Base-by-base conservation (phyloP, 306 rosid genomes). In the Quercus alba region DNA sequence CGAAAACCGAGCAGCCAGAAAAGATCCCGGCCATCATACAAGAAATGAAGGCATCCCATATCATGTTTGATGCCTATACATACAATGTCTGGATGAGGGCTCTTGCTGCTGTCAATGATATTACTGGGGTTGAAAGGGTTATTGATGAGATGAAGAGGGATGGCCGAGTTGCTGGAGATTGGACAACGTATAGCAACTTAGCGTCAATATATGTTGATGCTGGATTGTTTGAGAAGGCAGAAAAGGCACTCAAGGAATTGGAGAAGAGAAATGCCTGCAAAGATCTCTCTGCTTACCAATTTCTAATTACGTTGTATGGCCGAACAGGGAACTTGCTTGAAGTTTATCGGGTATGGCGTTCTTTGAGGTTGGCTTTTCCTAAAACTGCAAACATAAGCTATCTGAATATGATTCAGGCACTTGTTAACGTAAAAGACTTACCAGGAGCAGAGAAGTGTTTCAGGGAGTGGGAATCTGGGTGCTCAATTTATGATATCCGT, bases 31-130 rank as follows among this genome's bases (percentile, higher is more conserved):
- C 90, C 75, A 82, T 87, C 61, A 86, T 93, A 81, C 92, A 89
- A 58, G 96, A 93, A 78, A 89, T 93, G 98, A 93, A 91, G 86
- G 89, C 89, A 44, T 67, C 84, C 77, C 81, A 71, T 80, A 63
- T 91, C 54, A 81, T 81, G 90, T 77, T 83, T 0, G 99, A 93
- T 88, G 79, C 88, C 1, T 93, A 74, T 84, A 79, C 99, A 1
- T 91, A 91, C 78, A 92, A 91, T 85, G 85, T 89, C 23, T 93
- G 98, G 97, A 93, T 95, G 94, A 86, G 98, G 82, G 91, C 94
- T 66, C 88, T 86, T 82, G 97, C 99, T 77, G 93, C 96, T 31
- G 87, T 66, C 35, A 80, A 88, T 75, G 97, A 95, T 84, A 77
- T 93, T 74, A 86, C 89, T 55, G 93, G 94, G 77, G 96, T 87